A percentile compares a stretch with the other conserved stretches of the same genome.
phyloP scores from a whole-genome alignment of 306 rosid species.

The Chamaecrista fasciculata region DNA sequence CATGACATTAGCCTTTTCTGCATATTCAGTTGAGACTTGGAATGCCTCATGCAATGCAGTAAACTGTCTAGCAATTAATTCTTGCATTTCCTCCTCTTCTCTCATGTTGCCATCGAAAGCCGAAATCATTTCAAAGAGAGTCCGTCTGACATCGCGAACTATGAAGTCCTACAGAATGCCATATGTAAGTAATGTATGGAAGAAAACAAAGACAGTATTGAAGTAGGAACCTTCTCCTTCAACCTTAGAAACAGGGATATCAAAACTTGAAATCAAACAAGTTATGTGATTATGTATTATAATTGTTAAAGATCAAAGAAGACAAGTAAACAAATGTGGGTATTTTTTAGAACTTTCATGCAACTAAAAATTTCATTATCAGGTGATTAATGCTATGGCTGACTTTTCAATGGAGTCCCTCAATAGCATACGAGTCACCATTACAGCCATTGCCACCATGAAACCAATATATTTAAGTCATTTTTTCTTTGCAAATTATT shows the following conservation, averaged over 20 bases:
- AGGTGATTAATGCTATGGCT: not conserved
- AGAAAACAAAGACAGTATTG: not conserved
- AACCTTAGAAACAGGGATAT: not conserved
- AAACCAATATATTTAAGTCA: too few species aligned
- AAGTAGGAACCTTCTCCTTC: not conserved
- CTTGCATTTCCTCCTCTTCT: slow-evolving; percentile 41
- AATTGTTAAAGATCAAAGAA: too few species aligned
- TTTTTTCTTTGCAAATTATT: too few species aligned
- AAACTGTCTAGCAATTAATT: slow-evolving; percentile 51
- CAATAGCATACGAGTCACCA: not conserved
- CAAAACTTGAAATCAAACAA: too few species aligned
- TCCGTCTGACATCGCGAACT: slow-evolving; percentile 56
- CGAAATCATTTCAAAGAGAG: slow-evolving; percentile 53
- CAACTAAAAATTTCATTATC: not conserved
- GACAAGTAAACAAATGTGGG: too few species aligned
- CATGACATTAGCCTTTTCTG: slow-evolving; percentile 42
- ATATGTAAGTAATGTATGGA: not conserved
- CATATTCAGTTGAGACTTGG: slow-evolving; percentile 41
- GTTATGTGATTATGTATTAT: not conserved
- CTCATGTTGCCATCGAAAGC: slow-evolving; percentile 48
- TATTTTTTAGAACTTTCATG: too few species aligned
- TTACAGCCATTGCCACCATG: too few species aligned
- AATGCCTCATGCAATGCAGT: slow-evolving; percentile 48
- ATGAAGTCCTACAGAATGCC: slow-evolving; percentile 50
- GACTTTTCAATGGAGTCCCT: not conserved